Evolutionary conservation across 768 basidiomycete species (phyloP).

Genomic region (Tricholoma sp.): DNA sequence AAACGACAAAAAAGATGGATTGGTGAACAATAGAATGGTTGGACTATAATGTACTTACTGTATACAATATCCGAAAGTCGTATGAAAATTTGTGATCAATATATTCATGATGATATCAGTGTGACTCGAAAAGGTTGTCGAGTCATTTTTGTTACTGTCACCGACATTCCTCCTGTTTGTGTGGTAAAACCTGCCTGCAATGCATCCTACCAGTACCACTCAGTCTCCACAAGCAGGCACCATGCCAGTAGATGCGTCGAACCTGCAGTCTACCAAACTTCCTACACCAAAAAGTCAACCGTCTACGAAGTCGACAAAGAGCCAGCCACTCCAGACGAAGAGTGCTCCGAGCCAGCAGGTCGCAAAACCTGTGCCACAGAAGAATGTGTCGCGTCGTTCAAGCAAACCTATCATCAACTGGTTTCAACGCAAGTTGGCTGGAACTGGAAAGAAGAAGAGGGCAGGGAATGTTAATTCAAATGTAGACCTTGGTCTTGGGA

Average conservation of each 20-base stretch:
- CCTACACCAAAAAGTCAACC: slow-evolving; percentile 18
- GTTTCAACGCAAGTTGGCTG: slow-evolving; percentile 84
- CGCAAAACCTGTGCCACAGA: slow-evolving; percentile 37
- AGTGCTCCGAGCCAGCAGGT: slow-evolving; percentile 11
- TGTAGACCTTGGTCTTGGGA: slow-evolving; percentile 25
- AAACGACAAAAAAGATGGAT: slow-evolving; percentile 54
- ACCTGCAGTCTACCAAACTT: slow-evolving; percentile 14
- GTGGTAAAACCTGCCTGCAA: neutral
- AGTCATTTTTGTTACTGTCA: neutral
- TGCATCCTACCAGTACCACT: slow-evolving; percentile 7
- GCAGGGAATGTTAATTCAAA: slow-evolving; percentile 30
- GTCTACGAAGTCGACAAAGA: slow-evolving; percentile 11
- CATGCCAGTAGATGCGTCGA: slow-evolving; percentile 5
- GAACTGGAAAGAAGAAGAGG: slow-evolving; percentile 56
- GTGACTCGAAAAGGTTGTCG: no score
- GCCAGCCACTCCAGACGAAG: slow-evolving; percentile 12
- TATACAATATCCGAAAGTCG: neutral
- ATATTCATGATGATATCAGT: no score
- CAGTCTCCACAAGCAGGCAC: neutral
- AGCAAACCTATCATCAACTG: slow-evolving; percentile 87
- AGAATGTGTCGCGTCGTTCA: slow-evolving; percentile 63
- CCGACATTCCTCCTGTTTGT: neutral
- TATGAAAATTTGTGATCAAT: neutral
- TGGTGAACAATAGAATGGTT: slow-evolving; percentile 43
- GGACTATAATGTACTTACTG: neutral